A percentile compares a stretch with the other conserved stretches of the same genome.
phyloP scores from a whole-genome alignment of 2,329 filamentous ascomycete species.

The Neodidymelliopsis sp. region DNA sequence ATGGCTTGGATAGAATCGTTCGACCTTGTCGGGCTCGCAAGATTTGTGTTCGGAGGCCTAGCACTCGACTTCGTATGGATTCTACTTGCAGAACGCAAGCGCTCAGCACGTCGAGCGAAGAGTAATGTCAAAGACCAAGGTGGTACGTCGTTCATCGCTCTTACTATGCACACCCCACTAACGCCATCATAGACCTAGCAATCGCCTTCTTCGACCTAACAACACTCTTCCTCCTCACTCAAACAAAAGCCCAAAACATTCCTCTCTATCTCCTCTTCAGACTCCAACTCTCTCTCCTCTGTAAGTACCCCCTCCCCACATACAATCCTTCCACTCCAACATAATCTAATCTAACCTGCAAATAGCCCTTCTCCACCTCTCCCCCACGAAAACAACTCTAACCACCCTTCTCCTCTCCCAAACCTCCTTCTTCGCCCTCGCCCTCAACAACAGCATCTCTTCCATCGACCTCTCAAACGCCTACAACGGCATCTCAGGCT shows the following conservation, averaged over 20 bases:
- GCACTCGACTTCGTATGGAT: conserved; percentile 40
- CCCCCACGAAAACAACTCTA: conserved; percentile 65
- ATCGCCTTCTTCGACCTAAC: conserved; percentile 67
- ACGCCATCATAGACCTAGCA: conserved; percentile 51
- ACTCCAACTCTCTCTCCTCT: conserved; percentile 63
- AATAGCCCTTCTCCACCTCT: conserved; percentile 55
- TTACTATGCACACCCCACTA: conserved; percentile 3
- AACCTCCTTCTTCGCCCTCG: conserved; percentile 86
- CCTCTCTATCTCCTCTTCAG: conserved; percentile 83
- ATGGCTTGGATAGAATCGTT: conserved; percentile 57
- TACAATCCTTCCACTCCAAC: conserved; percentile 23
- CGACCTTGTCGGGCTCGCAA: conserved; percentile 38
- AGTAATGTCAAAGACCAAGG: conserved; percentile 29
- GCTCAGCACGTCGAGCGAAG: conserved; percentile 26
- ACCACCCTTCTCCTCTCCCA: conserved; percentile 80
- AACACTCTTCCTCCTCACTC: conserved; percentile 82
- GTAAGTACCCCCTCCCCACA: conserved; percentile 51
- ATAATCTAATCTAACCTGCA: conserved; percentile 2
- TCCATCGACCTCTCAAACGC: conserved; percentile 93
- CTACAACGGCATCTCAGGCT: conserved; percentile 88
- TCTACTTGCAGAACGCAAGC: conserved; percentile 37
- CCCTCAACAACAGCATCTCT: conserved; percentile 92
- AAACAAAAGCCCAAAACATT: conserved; percentile 84
- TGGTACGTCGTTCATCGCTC: conserved; percentile 25
- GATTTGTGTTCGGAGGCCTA: conserved; percentile 50